Evolutionary conservation across 305 asterid genomes (phyloP).

Genomic region (Fraxinus paxiana): DNA sequence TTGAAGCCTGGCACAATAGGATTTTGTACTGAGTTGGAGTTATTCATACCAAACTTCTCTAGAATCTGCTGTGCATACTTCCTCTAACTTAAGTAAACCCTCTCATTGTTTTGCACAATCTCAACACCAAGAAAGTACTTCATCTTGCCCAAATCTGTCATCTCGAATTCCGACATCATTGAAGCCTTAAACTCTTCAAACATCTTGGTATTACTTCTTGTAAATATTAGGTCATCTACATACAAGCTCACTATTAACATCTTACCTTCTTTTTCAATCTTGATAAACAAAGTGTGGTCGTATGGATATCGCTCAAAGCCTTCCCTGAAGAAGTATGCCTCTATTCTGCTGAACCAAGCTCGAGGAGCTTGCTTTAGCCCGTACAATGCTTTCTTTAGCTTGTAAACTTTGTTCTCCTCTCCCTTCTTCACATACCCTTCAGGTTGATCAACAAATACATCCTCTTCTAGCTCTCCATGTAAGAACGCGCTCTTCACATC

Average conservation of each 20-base stretch:
- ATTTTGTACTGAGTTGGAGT: not conserved
- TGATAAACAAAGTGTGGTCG: not conserved
- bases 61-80: not conserved
- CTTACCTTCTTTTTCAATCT: not conserved
- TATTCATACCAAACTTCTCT: not conserved
- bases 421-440: not conserved
- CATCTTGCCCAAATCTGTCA: not conserved
- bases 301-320: not conserved
- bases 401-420: not conserved
- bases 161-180: not conserved
- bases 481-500: not conserved
- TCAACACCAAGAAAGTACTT: not conserved
- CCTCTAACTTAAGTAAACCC: not conserved
- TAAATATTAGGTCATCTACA: not conserved
- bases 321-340: not conserved
- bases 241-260: not conserved
- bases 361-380: not conserved
- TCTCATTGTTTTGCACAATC: not conserved
- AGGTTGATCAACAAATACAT: not conserved
- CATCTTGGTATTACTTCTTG: not conserved
- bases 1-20: not conserved
- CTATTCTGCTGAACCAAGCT: not conserved
- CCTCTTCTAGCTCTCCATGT: not conserved
- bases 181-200: not conserved
- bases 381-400: not conserved